phyloP scores from a whole-genome alignment of 2,329 filamentous ascomycete genomes.

The Pseudogymnoascus sp. region DNA sequence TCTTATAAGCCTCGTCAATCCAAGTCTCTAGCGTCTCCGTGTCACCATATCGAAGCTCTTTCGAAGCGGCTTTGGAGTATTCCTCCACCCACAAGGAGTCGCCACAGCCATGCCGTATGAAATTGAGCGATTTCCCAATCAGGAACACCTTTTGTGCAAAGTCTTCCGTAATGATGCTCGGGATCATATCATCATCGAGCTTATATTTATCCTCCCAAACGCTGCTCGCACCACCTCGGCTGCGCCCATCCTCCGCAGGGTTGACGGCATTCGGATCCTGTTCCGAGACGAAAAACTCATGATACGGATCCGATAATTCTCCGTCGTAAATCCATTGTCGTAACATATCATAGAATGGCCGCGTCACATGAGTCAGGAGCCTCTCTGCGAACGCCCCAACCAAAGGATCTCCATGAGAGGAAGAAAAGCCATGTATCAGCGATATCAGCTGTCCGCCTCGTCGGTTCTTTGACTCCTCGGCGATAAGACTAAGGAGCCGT shows the following conservation, averaged over 20 bases:
- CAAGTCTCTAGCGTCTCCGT: conserved; percentile 84
- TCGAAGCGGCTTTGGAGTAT: conserved; percentile 88
- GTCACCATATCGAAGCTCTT: conserved; percentile 86
- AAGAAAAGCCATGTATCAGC: conserved; percentile 86
- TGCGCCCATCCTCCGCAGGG: conserved; percentile 41
- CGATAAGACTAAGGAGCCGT: conserved; percentile 86
- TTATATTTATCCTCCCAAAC: conserved; percentile 99
- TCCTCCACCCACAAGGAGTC: conserved; percentile 93
- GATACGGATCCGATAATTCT: conserved; percentile 90
- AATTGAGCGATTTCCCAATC: conserved; percentile 96
- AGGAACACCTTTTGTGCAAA: conserved; percentile 96
- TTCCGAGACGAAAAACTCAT: conserved; percentile 91
- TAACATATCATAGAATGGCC: conserved; percentile 94
- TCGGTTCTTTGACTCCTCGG: conserved; percentile 77
- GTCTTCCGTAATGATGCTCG: conserved; percentile 84
- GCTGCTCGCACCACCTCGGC: conserved; percentile 64
- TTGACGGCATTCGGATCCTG: conserved; percentile 50
- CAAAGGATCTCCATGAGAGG: conserved; percentile 90
- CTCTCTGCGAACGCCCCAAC: conserved; percentile 90
- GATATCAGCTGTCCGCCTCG: conserved; percentile 90
- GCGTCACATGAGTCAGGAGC: conserved; percentile 75
- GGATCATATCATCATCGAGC: conserved; percentile 76
- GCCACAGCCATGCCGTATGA: conserved; percentile 90
- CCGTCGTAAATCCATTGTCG: conserved; percentile 98
- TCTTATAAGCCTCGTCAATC: conserved; percentile 96